These are phyloP conservation scores for Ballota nigra DNA, from an alignment of 257 asterid genomes.

Conservation along the genomic window DNA sequence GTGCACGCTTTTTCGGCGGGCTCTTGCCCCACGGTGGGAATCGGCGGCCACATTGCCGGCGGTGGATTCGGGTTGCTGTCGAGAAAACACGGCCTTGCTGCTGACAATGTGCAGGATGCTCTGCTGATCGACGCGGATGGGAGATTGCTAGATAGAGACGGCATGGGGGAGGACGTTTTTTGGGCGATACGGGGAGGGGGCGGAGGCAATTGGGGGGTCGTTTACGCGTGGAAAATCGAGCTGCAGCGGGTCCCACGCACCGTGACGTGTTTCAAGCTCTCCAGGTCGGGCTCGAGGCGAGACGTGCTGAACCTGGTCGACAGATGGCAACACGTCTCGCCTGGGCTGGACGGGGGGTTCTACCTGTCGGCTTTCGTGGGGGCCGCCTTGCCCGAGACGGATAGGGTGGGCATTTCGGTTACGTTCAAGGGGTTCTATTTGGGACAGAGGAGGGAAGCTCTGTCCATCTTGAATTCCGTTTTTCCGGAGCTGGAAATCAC, in stretches of 20 bases:
- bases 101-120: slow-evolving; percentile 73
- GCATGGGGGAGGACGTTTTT: slow-evolving; percentile 82
- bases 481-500: slow-evolving; percentile 45
- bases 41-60: slow-evolving; percentile 69
- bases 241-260: slow-evolving; percentile 37
- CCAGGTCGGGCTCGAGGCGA: slow-evolving; percentile 39
- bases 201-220: slow-evolving; percentile 66
- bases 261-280: slow-evolving; percentile 44
- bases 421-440: slow-evolving; percentile 63
- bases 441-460: slow-evolving; percentile 41
- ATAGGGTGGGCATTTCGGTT: slow-evolving; percentile 37
- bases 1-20: slow-evolving; percentile 62
- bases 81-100: slow-evolving; percentile 71
- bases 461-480: slow-evolving; percentile 22
- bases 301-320: slow-evolving; percentile 31
- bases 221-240: slow-evolving; percentile 66
- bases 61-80: slow-evolving; percentile 75
- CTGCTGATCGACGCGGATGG: slow-evolving; percentile 53
- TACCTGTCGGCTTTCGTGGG: slow-evolving; percentile 59
- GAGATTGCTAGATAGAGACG: slow-evolving; percentile 43
- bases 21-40: slow-evolving; percentile 80
- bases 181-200: slow-evolving; percentile 94
- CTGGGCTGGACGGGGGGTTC: slow-evolving; percentile 37
- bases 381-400: slow-evolving; percentile 36
- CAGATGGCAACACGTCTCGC: slow-evolving; percentile 67